These are phyloP conservation scores for Tardiomyces blankii DNA, from an alignment of 1,139 yeast genomes.

Conservation along the genomic window DNA sequence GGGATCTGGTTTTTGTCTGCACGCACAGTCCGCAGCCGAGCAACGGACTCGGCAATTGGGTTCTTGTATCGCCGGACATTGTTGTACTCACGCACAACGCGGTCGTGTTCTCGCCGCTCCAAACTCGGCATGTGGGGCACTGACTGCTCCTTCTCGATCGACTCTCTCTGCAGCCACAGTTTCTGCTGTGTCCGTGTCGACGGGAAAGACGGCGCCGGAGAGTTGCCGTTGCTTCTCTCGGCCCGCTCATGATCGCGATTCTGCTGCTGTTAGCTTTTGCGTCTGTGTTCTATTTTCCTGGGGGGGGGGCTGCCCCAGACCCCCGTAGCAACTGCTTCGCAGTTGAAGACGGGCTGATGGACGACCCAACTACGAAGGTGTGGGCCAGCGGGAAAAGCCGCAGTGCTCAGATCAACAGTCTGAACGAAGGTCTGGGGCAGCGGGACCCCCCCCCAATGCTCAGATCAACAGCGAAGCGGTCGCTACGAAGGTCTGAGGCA, in stretches of 20 bases:
- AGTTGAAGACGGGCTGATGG: too few species aligned
- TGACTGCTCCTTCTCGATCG: constrained; percentile 32
- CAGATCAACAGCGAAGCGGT: too few species aligned
- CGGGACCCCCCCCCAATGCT: too few species aligned
- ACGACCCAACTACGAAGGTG: too few species aligned
- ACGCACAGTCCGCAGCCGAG: constrained; percentile 25
- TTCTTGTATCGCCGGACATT: constrained; percentile 58
- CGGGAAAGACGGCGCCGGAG: background rate
- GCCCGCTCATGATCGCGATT: constrained; percentile 11
- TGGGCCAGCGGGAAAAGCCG: too few species aligned
- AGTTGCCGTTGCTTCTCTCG: constrained; percentile 24
- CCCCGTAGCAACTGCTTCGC: too few species aligned
- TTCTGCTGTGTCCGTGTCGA: constrained; percentile 71
- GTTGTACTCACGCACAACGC: constrained; percentile 61
- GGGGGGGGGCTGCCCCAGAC: too few species aligned
- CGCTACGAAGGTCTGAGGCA: too few species aligned
- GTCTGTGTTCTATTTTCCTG: too few species aligned
- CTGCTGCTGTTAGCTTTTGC: too few species aligned
- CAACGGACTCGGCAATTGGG: constrained; percentile 55
- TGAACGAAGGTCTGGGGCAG: too few species aligned
- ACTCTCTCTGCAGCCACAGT: constrained; percentile 74
- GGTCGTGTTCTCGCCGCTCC: constrained; percentile 57
- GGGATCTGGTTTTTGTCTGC: constrained; percentile 4
- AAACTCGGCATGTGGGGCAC: constrained; percentile 29
- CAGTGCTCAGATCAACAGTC: too few species aligned